Base-by-base conservation (phyloP, 177 flowering plant genomes). In the Vitis hybrid region DNA sequence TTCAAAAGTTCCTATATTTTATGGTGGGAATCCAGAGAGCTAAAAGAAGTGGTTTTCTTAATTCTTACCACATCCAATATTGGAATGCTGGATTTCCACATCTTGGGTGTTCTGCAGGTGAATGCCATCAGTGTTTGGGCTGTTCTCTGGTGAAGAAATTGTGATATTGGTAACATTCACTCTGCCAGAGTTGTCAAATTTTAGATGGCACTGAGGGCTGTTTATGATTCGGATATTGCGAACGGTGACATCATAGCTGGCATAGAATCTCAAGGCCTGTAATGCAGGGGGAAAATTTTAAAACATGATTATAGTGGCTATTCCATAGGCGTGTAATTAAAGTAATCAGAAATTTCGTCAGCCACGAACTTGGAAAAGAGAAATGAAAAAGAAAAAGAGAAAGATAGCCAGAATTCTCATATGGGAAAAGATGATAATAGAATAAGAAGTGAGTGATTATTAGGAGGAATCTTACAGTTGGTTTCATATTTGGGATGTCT, bases 111-210 rank as follows among this genome's bases (percentile, higher is more conserved):
- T 91, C 24, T 94, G 97, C 48, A 94, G 84, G 82, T 94, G 98
- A 78, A 94, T 92, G 19, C 98, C 98, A 21, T 94, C 97, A 0
- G 98, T 94, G 83, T 92, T 94, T 0, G 94, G 93, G 77, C 98
- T 93, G 24, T 65, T 71, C 62, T 78, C 94, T 1, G 98, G 98
- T 0, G 97, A 88, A 60, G 86, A 82, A 61, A 94, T 88, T 0
- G 96, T 86, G 27, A 94, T 73, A 51, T 94, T 89, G 27, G 75
- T 17, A 46, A 92, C 83, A 69, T 76, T 80, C 17, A 94, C 70
- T 4, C 82, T 83, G 5, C 74, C 66, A 0, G 85, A 87, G 54
- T 70, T 75, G 72, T 94, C 97, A 54, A 94, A 94, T 76, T 92
- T 94, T 8, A 94, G 78, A 71, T 94, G 98, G 75, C 95, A 90